A percentile compares a stretch with the other conserved stretches of the same genome.
phyloP scores from a whole-genome alignment of 352 stramenopile species.

The Pythium monospermum region DNA sequence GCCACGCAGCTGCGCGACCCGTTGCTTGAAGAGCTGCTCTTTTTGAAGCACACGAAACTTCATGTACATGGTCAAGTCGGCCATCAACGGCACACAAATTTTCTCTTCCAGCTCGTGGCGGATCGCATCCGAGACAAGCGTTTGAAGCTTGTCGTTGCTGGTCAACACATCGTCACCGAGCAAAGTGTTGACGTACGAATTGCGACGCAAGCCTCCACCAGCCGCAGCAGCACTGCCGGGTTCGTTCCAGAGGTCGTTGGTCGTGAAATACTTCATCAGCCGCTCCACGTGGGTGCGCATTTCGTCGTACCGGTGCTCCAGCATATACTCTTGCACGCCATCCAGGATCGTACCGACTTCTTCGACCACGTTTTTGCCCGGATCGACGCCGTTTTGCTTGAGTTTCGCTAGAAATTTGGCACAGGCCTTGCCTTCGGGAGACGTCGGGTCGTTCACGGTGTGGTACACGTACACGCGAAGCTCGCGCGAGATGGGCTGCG shows the following conservation, averaged over 20 bases:
- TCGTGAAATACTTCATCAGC: constrained; percentile 43
- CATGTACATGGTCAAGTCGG: constrained; percentile 40
- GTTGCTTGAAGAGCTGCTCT: constrained; percentile 69
- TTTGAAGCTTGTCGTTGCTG: constrained; percentile 71
- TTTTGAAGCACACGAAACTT: constrained; percentile 49
- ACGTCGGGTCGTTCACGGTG: constrained; percentile 70
- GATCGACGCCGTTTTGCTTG: constrained; percentile 34
- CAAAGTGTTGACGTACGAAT: constrained; percentile 59
- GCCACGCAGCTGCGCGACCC: constrained; percentile 53
- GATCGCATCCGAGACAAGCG: constrained; percentile 77
- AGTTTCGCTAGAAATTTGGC: constrained; percentile 69
- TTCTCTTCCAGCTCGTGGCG: constrained; percentile 78
- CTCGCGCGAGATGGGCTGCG: constrained; percentile 68
- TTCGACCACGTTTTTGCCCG: constrained; percentile 55
- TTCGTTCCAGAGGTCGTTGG: constrained; percentile 9
- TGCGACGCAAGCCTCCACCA: constrained; percentile 31
- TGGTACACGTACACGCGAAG: constrained; percentile 80
- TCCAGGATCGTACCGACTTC: constrained; percentile 77
- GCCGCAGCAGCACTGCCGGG: too few species aligned
- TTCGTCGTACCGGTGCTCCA: constrained; percentile 77
- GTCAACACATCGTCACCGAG: constrained; percentile 50
- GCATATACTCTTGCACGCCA: constrained; percentile 82
- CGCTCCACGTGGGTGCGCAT: constrained; percentile 64
- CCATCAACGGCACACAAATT: constrained; percentile 77
- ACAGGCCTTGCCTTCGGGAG: constrained; percentile 74